These are phyloP conservation scores for Metschnikowia hibisci DNA, from an alignment of 805 yeast genomes.

Conservation along the genomic window DNA sequence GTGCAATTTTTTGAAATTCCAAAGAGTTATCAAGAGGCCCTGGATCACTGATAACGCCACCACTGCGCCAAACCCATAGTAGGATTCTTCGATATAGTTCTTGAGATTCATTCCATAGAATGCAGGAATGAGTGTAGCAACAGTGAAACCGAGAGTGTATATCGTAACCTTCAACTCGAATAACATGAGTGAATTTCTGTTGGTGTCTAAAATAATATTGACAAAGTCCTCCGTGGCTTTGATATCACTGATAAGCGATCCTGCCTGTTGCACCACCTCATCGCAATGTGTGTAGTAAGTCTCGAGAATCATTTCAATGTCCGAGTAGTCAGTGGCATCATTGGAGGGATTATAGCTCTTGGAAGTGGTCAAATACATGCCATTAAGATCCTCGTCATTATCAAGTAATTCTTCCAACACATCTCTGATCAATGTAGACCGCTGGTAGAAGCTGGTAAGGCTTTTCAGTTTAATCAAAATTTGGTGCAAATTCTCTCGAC, in stretches of 20 bases:
- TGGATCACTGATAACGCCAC: slow-evolving; percentile 48
- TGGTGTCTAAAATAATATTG: slow-evolving; percentile 85
- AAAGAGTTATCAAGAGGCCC: slow-evolving; percentile 51
- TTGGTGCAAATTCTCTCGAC: slow-evolving; percentile 69
- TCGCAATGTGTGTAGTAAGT: slow-evolving; percentile 89
- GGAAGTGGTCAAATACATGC: slow-evolving; percentile 64
- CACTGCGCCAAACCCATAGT: slow-evolving; percentile 58
- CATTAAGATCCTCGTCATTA: slow-evolving; percentile 78
- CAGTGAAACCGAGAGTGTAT: slow-evolving; percentile 79
- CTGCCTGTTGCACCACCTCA: slow-evolving; percentile 89
- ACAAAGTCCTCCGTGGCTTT: slow-evolving; percentile 90
- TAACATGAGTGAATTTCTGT: slow-evolving; percentile 85
- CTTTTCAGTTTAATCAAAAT: slow-evolving; percentile 69
- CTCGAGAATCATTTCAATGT: slow-evolving; percentile 82
- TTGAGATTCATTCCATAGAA: slow-evolving; percentile 86
- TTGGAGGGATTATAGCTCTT: slow-evolving; percentile 19
- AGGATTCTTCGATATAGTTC: slow-evolving; percentile 69
- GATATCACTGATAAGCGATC: slow-evolving; percentile 75
- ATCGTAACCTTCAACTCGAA: slow-evolving; percentile 79
- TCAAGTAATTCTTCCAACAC: slow-evolving; percentile 82
- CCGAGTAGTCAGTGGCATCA: slow-evolving; percentile 47
- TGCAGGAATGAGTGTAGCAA: slow-evolving; percentile 82
- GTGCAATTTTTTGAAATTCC: slow-evolving; percentile 54
- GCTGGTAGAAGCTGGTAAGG: slow-evolving; percentile 69
- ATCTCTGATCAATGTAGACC: slow-evolving; percentile 68